Base-by-base conservation (phyloP, 257 asterid genomes). In the Sherardia arvensis region DNA sequence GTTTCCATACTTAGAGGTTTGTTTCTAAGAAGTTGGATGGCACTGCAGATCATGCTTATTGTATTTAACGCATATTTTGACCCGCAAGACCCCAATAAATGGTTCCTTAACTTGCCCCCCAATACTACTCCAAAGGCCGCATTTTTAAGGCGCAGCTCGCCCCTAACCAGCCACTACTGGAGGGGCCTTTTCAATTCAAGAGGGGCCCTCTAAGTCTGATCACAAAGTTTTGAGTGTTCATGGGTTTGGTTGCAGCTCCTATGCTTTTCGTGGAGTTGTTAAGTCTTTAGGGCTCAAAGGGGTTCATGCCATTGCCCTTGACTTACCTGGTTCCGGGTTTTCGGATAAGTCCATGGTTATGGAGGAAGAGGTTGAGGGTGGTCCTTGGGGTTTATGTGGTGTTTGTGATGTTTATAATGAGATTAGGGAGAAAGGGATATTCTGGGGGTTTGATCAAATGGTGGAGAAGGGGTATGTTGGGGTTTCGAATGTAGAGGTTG, bases 381-480 rank as follows among this genome's bases (percentile, higher is more conserved):
- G 66, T 65, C 60, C 38, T 64, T 80, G 87, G 65, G 66, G 69
- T 51, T 38, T 86, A 1, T 70, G 73, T 34, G 65, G 78, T 38
- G 22, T 85, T 68, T 71, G 77, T 87, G 85, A 78, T 47, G 83
- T 88, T 65, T 82, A 76, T 60, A 69, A 66, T 40, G 95, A 91
- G 56, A 83, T 91, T 66, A 80, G 77, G 62, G 94, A 84, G 36
- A 91, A 85, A 76, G 98, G 96, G 0, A 36, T 91, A 0, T 91
- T 91, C 66, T 91, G 92, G 95, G 98, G 98, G 40, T 91, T 91
- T 76, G 98, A 91, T 85, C 96, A 91, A 83, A 84, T 91, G 34
- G 80, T 91, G 30, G 95, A 91, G 59, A 87, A 91, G 34, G 98
- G 98, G n/a, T 86, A 84, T 75, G 95, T 91, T 59, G 66, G 69